phyloP scores from a whole-genome alignment of 164 flowering plant genomes.

The Vitis vinifera region ASM3070453v1 NC_081811.1:27466501-27467000 shows the following conservation, averaged over 20 bases:
- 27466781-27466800: slow-evolving; percentile 97
- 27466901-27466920: slow-evolving; percentile 94
- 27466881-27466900: slow-evolving; percentile 74
- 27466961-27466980: slow-evolving; percentile 96
- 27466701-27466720: slow-evolving; percentile 91
- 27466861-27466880: background rate
- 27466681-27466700: background rate
- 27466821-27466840: slow-evolving; percentile 4
- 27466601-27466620: background rate
- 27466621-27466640: background rate
- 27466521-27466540: slow-evolving; percentile 68
- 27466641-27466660: background rate
- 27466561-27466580: slow-evolving; percentile 93
- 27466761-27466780: slow-evolving; percentile 91
- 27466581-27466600: slow-evolving; percentile 6
- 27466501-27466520: background rate
- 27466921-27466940: slow-evolving; percentile 94
- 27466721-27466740: slow-evolving; percentile 67
- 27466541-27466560: slow-evolving; percentile 92
- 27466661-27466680: background rate
- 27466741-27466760: slow-evolving; percentile 73
- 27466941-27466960: slow-evolving; percentile 94
- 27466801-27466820: slow-evolving; percentile 92
- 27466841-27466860: slow-evolving; percentile 3
- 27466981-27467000: slow-evolving; percentile 98